phyloP scores from a whole-genome alignment of 31 red algal genomes.

The Porphyra umbilicalis region DNA sequence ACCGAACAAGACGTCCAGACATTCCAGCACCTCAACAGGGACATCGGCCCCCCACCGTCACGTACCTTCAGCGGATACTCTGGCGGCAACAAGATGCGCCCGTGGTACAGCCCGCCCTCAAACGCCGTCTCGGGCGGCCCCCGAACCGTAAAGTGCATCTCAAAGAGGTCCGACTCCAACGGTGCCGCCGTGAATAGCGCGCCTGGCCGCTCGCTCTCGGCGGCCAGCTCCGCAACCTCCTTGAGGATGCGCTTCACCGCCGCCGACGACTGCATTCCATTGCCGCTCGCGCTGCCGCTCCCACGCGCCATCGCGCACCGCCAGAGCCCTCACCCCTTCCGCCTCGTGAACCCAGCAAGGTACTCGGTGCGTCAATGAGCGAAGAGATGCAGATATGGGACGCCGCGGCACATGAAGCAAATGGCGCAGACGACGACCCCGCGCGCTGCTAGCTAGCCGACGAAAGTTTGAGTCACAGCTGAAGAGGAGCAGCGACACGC shows the following conservation, averaged over 20 bases:
- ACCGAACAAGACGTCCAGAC: background rate
- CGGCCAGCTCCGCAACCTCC: conserved; percentile 72
- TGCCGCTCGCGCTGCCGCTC: background rate
- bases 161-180: conserved; percentile 89
- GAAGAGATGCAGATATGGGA: too few relatives aligned
- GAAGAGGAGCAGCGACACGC: too few relatives aligned
- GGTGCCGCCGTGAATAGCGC: conserved; percentile 67
- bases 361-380: too few relatives aligned
- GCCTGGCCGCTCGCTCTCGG: conserved; percentile 23
- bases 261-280: conserved; percentile 20
- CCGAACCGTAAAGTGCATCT: conserved; percentile 92
- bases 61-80: conserved; percentile 94
- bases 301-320: background rate
- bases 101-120: conserved; percentile 88
- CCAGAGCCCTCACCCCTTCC: too few relatives aligned
- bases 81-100: conserved; percentile 78
- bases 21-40: background rate
- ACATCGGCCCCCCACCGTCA: background rate
- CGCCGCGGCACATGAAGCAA: too few relatives aligned
- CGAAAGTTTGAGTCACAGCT: too few relatives aligned
- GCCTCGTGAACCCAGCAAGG: too few relatives aligned
- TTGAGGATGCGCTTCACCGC: conserved; percentile 73
- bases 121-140: conserved; percentile 85
- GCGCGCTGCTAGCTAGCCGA: too few relatives aligned
- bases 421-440: too few relatives aligned